Evolutionary conservation across 2,329 filamentous ascomycete species (phyloP), one percentile per base, ranked within the genome.

Genomic region (Aspergillus amoenus): DNA sequence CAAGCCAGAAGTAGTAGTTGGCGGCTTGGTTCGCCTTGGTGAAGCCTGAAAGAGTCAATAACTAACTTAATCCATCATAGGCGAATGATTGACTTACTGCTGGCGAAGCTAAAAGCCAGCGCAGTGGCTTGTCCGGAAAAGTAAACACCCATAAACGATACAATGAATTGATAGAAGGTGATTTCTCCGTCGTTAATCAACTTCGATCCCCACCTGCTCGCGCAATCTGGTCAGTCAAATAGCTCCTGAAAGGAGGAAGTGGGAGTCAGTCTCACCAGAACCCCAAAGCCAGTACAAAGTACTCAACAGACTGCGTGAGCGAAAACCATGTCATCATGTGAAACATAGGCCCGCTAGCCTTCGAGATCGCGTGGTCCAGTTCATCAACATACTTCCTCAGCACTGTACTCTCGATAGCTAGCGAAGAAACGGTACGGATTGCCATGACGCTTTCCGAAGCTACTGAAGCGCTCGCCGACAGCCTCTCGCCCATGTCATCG

Each of bases 181-280:
- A 70, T 61, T 61, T 88, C 81, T 3, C 78, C 75, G 18, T 68
- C 70, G 1, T 76, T 75, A n/a, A 88, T 66, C 27, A 88, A 78
- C 9, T 74, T 79, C 4, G 82, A 84, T 43, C 85, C 86, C 58
- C 88, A 88, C 80, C 39, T 53, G 18, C 9, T 22, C 2, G n/a
- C 34, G 24, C 4, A 40, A 43, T 24, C 8, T 21, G n/a, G 18
- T 42, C 17, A 43, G 18, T 18, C 17, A 11, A 2, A 12, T 21
- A 11, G 41, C 21, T 21, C 8, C 3, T 3, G 3, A 22, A 3
- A 12, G 18, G 8, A 24, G 2, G 17, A 41, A 41, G 9, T 1
- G 18, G 12, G 8, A 3, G 24, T 3, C 7, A 42, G 24, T 24
- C 83, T 50, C 55, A 66, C 64, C 64, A 66, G 56, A 73, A 71